Percentiles rank a stretch among this genome's conserved stretches.
phyloP scores from a whole-genome alignment of 1,284 basidiomycete genomes.

The Marasmius oreades region DNA sequence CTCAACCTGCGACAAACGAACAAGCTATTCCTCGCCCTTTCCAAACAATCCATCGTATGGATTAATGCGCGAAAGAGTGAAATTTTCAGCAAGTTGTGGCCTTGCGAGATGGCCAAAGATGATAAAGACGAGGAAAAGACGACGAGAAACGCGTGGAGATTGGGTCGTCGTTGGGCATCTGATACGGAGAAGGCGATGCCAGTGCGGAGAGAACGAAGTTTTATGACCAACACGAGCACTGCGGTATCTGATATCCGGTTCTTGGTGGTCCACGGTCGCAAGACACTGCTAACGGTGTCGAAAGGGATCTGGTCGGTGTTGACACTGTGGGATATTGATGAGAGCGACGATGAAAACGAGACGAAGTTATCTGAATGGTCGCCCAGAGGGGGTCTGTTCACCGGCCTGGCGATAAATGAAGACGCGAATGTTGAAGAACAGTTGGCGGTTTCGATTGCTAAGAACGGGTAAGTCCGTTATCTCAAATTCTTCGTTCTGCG shows the following conservation, averaged over 20 bases:
- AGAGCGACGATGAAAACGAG: slow-evolving; percentile 5
- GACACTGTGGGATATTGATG: slow-evolving; percentile 44
- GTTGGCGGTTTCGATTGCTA: slow-evolving; percentile 9
- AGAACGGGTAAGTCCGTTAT: slow-evolving; percentile 8
- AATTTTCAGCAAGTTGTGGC: slow-evolving; percentile 28
- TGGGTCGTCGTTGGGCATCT: not conserved
- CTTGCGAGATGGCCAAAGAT: not conserved
- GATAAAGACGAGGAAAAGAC: not conserved
- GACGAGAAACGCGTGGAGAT: slow-evolving; percentile 1
- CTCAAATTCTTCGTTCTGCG: not conserved
- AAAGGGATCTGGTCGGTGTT: slow-evolving; percentile 56
- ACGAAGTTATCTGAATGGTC: slow-evolving; percentile 45
- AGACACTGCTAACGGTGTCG: slow-evolving; percentile 49
- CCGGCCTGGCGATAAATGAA: slow-evolving; percentile 8
- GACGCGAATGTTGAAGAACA: slow-evolving; percentile 8
- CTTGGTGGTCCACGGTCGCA: slow-evolving; percentile 32
- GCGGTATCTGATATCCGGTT: slow-evolving; percentile 51
- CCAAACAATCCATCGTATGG: slow-evolving; percentile 50
- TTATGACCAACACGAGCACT: slow-evolving; percentile 31
- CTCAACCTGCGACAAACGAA: slow-evolving; percentile 47
- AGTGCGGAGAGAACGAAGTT: slow-evolving; percentile 13
- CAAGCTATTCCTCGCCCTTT: slow-evolving; percentile 38
- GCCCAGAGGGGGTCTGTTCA: slow-evolving; percentile 48
- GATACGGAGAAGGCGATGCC: not conserved
- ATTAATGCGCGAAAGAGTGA: slow-evolving; percentile 41